Evolutionary conservation across 441 rosid species (phyloP), one percentile per base, ranked within the genome.

Genomic region (Gossypium schwendimanii): DNA sequence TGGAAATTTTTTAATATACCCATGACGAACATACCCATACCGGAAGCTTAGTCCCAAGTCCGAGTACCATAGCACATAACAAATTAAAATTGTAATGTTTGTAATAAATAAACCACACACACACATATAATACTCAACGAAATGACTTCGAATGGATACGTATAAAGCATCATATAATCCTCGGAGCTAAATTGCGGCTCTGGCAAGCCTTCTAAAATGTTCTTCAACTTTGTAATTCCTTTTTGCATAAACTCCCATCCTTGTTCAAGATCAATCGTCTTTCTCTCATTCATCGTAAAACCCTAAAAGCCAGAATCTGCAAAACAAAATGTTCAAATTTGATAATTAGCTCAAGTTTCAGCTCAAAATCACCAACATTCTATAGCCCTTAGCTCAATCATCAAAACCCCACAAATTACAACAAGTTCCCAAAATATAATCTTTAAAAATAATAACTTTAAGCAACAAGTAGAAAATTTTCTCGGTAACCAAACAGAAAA

Each of bases 161-260:
- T 80, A 67, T 84, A 84, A 17, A 80, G 83, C 82, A 78, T 82
- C 81, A 84, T 84, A 76, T 78, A 80, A 47, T 84, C 85, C 70
- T 76, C 82, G 0, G 87, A 77, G 58, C 81, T 82, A 73, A 84
- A 82, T 57, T 76, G 85, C 0, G 82, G 80, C 76, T 78, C 87
- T 0, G 82, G 82, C 0, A 54, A 68, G 36, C 82, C 84, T 79
- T 84, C 87, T 3, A 84, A 73, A 23, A 84, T 84, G 69, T 80
- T 84, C 80, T 82, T 78, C 73, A 84, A 69, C 76, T 80, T 84
- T 39, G 81, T 82, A 55, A 84, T 79, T 31, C 85, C 87, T 69
- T 84, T 80, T 74, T 80, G 80, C 85, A 84, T 78, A 70, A 76
- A 73, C 69, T 80, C 85, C 87, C 87, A 84, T 68, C 87, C 87